Evolutionary conservation across 441 rosid genomes (phyloP).

Genomic region (Gossypium laxum): DNA sequence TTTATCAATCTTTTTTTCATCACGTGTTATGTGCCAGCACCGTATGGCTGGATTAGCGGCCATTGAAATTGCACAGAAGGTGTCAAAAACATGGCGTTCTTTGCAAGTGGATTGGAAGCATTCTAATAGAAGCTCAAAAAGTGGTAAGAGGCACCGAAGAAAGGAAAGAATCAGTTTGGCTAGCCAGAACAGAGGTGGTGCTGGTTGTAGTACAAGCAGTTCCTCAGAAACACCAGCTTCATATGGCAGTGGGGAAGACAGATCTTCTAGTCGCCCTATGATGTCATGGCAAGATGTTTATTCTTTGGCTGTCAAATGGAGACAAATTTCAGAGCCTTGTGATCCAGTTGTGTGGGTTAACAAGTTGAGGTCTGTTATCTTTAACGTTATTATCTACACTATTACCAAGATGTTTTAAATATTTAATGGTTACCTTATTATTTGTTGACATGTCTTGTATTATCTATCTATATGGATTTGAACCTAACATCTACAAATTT

Average conservation of each 20-base stretch:
- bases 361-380: conserved; percentile 56
- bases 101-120: conserved; percentile 65
- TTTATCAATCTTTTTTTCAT: conserved; percentile 12
- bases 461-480: neutral
- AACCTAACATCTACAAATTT: conserved; percentile 8
- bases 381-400: neutral
- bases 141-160: conserved; percentile 63
- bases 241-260: conserved; percentile 56
- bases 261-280: conserved; percentile 45
- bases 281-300: conserved; percentile 88
- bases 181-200: conserved; percentile 95
- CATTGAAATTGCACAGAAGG: conserved; percentile 83
- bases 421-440: conserved; percentile 5
- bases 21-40: conserved; percentile 50
- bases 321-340: conserved; percentile 99
- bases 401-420: conserved; percentile 4
- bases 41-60: conserved; percentile 99
- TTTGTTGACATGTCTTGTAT: conserved; percentile 2
- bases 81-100: conserved; percentile 89
- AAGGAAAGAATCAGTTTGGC: conserved; percentile 55
- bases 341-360: conserved; percentile 97
- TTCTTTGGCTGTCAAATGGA: conserved; percentile 83
- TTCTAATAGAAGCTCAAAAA: conserved; percentile 48
- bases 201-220: conserved; percentile 88
- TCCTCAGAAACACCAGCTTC: conserved; percentile 55